Conservation (phyloP, 192 early-diverging fungal genomes). For the Coemansia sp. region DNA sequence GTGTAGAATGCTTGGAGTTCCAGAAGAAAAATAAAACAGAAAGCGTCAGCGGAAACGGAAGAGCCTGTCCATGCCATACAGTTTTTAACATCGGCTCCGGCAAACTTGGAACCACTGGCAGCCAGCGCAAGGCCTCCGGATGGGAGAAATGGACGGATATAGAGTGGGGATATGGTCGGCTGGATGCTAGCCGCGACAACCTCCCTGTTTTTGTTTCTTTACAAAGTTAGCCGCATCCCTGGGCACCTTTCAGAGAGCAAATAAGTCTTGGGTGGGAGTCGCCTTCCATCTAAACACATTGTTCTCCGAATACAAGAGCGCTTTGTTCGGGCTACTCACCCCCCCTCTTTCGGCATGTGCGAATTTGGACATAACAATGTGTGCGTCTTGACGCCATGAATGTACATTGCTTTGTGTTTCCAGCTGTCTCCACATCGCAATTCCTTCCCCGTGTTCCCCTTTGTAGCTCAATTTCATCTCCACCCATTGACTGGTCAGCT, state of each 20-base stretch:
- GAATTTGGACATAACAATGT: constrained; percentile 27
- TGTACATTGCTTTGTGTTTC: not conserved
- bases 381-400: constrained; percentile 11
- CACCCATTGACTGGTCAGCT: not conserved
- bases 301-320: constrained; percentile 1
- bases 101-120: constrained; percentile 7
- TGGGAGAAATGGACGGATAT: not conserved
- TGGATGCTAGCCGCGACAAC: not conserved
- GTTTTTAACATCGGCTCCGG: constrained; percentile 5
- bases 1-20: constrained; percentile 5
- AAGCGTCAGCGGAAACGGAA: not conserved
- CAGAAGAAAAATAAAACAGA: not conserved
- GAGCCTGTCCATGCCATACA: not conserved
- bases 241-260: constrained; percentile 14
- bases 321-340: constrained; percentile 7
- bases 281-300: constrained; percentile 9
- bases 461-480: not conserved
- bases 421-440: constrained; percentile 3
- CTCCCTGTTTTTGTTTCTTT: constrained; percentile 12
- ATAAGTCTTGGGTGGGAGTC: constrained; percentile 2
- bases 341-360: constrained; percentile 24
- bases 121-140: not conserved
- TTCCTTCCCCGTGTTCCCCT: not conserved
- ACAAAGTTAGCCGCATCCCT: constrained; percentile 10
- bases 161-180: not conserved